Evolutionary conservation across 2,329 filamentous ascomycete genomes (phyloP).

Genomic region (Sarocladiaceae sp.): DNA sequence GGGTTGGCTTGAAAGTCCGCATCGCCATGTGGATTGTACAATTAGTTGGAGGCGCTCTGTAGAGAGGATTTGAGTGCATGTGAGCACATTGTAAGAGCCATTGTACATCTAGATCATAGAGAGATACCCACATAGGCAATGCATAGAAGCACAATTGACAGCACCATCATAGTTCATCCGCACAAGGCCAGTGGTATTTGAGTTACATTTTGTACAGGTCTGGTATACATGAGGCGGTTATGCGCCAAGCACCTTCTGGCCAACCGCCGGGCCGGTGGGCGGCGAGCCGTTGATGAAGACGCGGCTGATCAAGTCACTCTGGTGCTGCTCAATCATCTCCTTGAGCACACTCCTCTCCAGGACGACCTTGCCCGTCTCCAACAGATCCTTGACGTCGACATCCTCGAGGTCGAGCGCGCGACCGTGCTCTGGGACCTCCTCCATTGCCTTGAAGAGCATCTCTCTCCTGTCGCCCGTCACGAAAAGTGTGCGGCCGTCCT

Average conservation of each 20-base stretch:
- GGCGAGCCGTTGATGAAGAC: conserved; percentile 37
- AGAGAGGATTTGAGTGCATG: conserved; percentile 15
- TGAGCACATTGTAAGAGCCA: background rate
- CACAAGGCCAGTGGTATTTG: conserved; percentile 9
- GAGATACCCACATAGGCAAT: conserved; percentile 3
- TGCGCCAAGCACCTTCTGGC: conserved; percentile 30
- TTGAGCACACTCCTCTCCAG: conserved; percentile 78
- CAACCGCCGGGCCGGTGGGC: conserved; percentile 26
- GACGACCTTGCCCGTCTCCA: conserved; percentile 78
- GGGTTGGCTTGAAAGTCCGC: conserved; percentile 78
- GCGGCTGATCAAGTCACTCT: conserved; percentile 54
- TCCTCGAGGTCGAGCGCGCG: conserved; percentile 64
- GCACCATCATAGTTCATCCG: background rate
- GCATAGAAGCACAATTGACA: background rate
- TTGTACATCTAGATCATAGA: conserved; percentile 4
- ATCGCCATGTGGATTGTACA: conserved; percentile 92
- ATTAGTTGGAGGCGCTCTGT: conserved; percentile 81
- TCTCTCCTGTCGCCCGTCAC: conserved; percentile 58
- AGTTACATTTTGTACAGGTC: conserved; percentile 5
- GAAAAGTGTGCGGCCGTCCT: conserved; percentile 65
- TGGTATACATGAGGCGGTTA: background rate
- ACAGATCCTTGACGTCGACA: conserved; percentile 90
- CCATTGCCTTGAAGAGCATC: conserved; percentile 61
- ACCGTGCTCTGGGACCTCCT: conserved; percentile 58
- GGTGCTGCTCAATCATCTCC: conserved; percentile 65